These are phyloP conservation scores for Citrus hindsii DNA, from an alignment of 345 rosid species.

Conservation along the genomic window DNA sequence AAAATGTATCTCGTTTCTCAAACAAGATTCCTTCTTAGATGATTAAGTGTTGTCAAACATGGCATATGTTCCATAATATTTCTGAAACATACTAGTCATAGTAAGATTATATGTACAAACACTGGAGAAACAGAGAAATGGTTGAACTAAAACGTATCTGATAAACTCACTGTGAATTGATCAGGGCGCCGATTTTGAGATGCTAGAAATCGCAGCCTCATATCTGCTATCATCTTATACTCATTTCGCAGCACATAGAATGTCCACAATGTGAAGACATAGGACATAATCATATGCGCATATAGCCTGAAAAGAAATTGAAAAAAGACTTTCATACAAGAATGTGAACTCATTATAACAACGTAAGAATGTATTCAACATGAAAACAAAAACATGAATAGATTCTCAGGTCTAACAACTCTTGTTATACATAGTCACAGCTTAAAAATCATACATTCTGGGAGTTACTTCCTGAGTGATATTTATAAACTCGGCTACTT, in stretches of 20 bases:
- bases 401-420: not conserved
- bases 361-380: not conserved
- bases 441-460: not conserved
- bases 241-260: constrained; percentile 60
- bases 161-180: constrained; percentile 75
- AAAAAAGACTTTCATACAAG: not conserved
- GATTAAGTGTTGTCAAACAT: not conserved
- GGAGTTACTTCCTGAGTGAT: not conserved
- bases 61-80: not conserved
- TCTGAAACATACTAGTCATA: not conserved
- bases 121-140: not conserved
- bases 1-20: not conserved
- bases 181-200: constrained; percentile 86
- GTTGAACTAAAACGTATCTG: not conserved
- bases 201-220: constrained; percentile 78
- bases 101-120: not conserved
- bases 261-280: constrained; percentile 74
- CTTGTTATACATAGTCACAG: not conserved
- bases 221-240: constrained; percentile 62
- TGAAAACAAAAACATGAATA: not conserved
- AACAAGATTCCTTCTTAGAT: not conserved
- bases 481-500: not conserved
- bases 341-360: not conserved
- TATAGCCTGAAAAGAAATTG: constrained; percentile 59
- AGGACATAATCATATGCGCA: constrained; percentile 77